Base-by-base conservation (phyloP, 108 stramenopile genomes). In the Cylindrotheca closterium region DNA sequence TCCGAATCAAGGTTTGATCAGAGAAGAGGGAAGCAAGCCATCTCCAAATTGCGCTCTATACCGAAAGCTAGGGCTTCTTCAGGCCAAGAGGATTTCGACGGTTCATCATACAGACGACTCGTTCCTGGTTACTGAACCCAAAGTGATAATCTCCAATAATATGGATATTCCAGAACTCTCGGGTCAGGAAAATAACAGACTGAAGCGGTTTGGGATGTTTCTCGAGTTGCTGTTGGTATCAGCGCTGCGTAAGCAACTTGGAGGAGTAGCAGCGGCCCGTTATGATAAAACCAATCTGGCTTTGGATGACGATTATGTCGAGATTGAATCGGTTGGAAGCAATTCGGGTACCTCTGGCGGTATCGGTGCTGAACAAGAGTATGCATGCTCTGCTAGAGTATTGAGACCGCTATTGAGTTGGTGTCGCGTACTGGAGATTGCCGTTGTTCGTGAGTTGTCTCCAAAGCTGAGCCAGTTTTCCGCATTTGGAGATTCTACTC, bases 31-130 rank as follows among this genome's bases (percentile, higher is more conserved):
- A 3, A 63, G 62, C 5, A 84, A 87, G 60, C 66, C 87, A 28
- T 89, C 88, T 19, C 92, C 92, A 3, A 93, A 93, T 56, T 69
- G 87, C 8, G 70, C 86, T 4, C 74, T 90, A 25, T 73, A 90
- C 45, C 82, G 86, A 37, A 87, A 90, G 63, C 61, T 93, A 22
- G 85, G 77, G 2, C 55, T 93, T 30, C 34, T 33, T 2, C 49
- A 63, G 23, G 51, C 50, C 15, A 65, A 80, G 25, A 37, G 52
- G 25, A 48, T 68, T n/a, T 45, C 28, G 10, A 15, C 37, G 15
- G 37, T 24, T 17, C 12, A 8, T 18, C 21, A 5, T 52, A 5
- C 12, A 21, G 51, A 52, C 51, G 18, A 52, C 18, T 5, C 7
- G 7, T 5, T 52, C 18, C 7, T 5, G 21, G 7, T n/a, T 5